Base-by-base conservation (phyloP, 169 alveolate species). In the Cryptosporidium felis region DNA sequence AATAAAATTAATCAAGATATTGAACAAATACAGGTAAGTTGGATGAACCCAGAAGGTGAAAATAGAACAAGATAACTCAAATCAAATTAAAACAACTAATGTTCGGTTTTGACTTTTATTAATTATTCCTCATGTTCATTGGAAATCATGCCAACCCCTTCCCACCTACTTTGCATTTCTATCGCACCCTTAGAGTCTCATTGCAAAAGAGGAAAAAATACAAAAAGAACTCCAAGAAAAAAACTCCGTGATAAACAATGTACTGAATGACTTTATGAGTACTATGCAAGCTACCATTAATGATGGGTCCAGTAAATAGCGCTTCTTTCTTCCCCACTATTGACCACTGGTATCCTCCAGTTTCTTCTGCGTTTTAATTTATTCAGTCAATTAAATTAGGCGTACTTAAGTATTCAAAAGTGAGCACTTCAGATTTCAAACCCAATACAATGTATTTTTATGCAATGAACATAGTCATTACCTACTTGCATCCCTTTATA, bases 201-300 rank as follows among this genome's bases (percentile, higher is more conserved):
- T 74, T n/a, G 58, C 58, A 8, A 56, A 74, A 16, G 85, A 74
- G 32, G 85, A 74, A 53, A 56, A 49, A 34, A 34, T 53, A 16
- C 65, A 74, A 10, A 74, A 53, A 40, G 85, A 74, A 18, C 46
- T 74, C 3, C 30, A 53, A 34, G 85, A 56, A 49, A 32, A 56
- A 34, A 49, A 74, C 32, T n/a, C 40, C 6, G 47, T 74, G 30
- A 49, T 74, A 38, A 56, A 53, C 16, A 74, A 51, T 74, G 67
- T 74, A 34, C 44, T 74, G 66, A 74, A 28, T 16, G 85, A 74
- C 45, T 74, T 74, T 41, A 53, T 74, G 67, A 74, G 41, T 18
- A 53, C 66, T 47, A 49, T 74, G 85, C 85, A 74, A 23, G 56
- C 66, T 38, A 74, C 74, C n/a, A 74, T 74, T 56, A 66, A 49